These are phyloP conservation scores for Cyberlindnera mrakii DNA, from an alignment of 805 yeast species.

Conservation along the genomic window DNA sequence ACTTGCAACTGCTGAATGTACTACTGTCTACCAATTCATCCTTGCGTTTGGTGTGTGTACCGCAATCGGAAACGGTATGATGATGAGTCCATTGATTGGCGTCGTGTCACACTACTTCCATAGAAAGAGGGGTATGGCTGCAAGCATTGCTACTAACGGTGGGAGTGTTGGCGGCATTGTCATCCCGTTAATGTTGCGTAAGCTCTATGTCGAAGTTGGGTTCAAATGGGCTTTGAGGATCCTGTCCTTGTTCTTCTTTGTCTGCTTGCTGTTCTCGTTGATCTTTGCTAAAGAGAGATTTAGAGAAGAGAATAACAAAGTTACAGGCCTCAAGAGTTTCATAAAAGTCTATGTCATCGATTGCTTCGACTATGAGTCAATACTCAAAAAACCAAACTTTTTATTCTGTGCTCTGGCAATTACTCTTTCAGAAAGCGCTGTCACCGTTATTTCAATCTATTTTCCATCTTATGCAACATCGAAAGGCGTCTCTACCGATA, in stretches of 20 bases:
- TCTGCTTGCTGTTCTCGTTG: slow-evolving; percentile 30
- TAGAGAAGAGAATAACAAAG: slow-evolving; percentile 13
- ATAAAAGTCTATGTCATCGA: slow-evolving; percentile 19
- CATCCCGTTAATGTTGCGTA: slow-evolving; percentile 48
- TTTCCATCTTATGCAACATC: slow-evolving; percentile 48
- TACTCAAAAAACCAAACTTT: slow-evolving; percentile 34
- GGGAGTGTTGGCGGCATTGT: slow-evolving; percentile 53
- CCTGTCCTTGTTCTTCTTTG: slow-evolving; percentile 41
- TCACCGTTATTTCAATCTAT: slow-evolving; percentile 41
- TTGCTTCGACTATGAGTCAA: slow-evolving; percentile 35
- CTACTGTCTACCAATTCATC: slow-evolving; percentile 52
- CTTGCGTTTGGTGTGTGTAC: slow-evolving; percentile 49
- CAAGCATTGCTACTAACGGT: slow-evolving; percentile 45
- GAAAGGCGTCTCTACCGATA: slow-evolving; percentile 36
- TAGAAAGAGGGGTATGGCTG: slow-evolving; percentile 51
- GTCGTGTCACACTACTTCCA: slow-evolving; percentile 64
- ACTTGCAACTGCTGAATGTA: slow-evolving; percentile 51
- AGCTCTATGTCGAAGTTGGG: slow-evolving; percentile 44
- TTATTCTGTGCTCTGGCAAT: slow-evolving; percentile 34
- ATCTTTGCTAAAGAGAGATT: slow-evolving; percentile 37
- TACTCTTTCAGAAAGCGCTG: slow-evolving; percentile 29
- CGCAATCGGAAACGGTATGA: slow-evolving; percentile 55
- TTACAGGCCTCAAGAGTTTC: slow-evolving; percentile 3
- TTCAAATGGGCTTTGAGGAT: slow-evolving; percentile 56
- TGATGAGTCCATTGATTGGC: slow-evolving; percentile 56